Base-by-base conservation (phyloP, 139 green algal genomes). In the Closterium sp. region DNA sequence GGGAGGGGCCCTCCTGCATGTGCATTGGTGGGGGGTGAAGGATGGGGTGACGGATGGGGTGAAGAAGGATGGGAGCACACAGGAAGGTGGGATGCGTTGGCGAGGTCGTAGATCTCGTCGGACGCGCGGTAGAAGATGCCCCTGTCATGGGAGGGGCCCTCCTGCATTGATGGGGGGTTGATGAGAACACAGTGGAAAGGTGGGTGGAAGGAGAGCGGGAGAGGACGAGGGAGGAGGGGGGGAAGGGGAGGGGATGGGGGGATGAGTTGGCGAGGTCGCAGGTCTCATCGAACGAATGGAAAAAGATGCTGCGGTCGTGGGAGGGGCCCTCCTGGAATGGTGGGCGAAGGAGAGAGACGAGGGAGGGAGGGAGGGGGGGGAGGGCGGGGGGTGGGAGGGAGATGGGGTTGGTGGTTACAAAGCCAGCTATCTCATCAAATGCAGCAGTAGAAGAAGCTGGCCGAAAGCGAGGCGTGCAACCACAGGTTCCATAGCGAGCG, bases 51-150 rank as follows among this genome's bases (percentile, higher is more conserved):
- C n/a, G n/a, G n/a, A n/a, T n/a, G n/a, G n/a, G n/a, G n/a, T n/a
- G n/a, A n/a, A n/a, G n/a, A 91, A 32, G 28, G 7, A 30, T 92
- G 69, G 69, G 8, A 34, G 33, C 25, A 90, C 12, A n/a, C 33
- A 25, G 84, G 32, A 10, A 8, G 25, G 34, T 83, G 30, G 1
- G 84, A 91, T 43, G 94, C 66, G 35, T 94, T 90, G 16, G 94
- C 85, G n/a, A 95, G 85, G 28, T 90, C 34, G 88, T 95, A 95
- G 3, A 95, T 33, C 90, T 96, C 94, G 23, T 93, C 90, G 30
- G 97, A 91, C 33, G 95, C 94, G 2, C 95, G 93, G 84, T 90
- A 92, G 55, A 84, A 95, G 33, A 97, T 64, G 25, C 95, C 95
- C 2, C 94, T 85, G 43, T 94, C 76, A 33, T 90, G 43, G 33